A percentile compares a stretch with the other conserved stretches of the same genome.
Conservation (phyloP, 2,329 filamentous ascomycete species). For the Colletotrichum sp. region DNA sequence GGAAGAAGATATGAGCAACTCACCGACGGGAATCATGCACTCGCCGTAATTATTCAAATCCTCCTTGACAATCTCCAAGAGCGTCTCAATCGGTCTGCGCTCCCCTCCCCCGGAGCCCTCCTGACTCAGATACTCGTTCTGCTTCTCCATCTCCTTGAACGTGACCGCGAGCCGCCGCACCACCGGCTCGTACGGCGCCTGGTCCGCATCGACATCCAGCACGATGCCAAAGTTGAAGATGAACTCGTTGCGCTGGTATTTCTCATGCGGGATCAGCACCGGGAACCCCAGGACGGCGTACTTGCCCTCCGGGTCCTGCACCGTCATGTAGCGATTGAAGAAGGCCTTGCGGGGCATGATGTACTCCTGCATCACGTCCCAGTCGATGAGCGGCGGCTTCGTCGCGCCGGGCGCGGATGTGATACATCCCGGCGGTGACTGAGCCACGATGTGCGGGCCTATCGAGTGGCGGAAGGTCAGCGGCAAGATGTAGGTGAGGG, state of each 20-base stretch:
- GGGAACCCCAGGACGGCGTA: conserved; percentile 88
- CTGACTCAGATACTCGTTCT: conserved; percentile 80
- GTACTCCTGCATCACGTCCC: conserved; percentile 86
- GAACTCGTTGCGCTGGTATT: conserved; percentile 92
- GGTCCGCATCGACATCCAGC: conserved; percentile 70
- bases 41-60: conserved; percentile 97
- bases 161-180: conserved; percentile 85
- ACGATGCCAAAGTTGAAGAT: conserved; percentile 98
- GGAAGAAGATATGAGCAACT: conserved; percentile 30
- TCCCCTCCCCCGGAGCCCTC: conserved; percentile 48
- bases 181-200: conserved; percentile 81
- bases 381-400: conserved; percentile 76
- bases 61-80: conserved; percentile 82
- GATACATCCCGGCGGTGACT: conserved; percentile 68
- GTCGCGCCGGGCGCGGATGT: conserved; percentile 45
- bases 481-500: neutral
- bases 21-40: conserved; percentile 97
- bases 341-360: conserved; percentile 95
- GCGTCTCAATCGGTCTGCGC: conserved; percentile 76
- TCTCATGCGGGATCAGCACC: conserved; percentile 81
- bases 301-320: conserved; percentile 72
- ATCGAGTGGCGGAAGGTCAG: conserved; percentile 18
- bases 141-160: conserved; percentile 89
- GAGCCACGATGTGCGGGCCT: conserved; percentile 69
- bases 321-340: conserved; percentile 87